Percentiles rank a stretch among this genome's conserved stretches.
phyloP scores from a whole-genome alignment of 352 stramenopile genomes.

The Pythium insidiosum region DNA sequence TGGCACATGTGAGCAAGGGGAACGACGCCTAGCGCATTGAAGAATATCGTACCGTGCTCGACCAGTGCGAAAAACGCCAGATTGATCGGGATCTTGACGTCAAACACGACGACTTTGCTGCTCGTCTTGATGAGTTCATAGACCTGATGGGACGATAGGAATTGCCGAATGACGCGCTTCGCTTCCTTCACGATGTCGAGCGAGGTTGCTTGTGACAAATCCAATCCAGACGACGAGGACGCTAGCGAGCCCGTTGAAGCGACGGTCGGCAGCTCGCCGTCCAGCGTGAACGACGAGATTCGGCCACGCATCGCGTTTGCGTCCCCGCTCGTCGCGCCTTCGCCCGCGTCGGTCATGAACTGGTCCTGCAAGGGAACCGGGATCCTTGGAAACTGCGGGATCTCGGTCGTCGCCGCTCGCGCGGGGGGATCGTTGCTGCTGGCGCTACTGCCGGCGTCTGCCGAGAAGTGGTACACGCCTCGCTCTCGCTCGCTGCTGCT shows the following conservation, averaged over 20 bases:
- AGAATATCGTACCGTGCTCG: constrained; percentile 92
- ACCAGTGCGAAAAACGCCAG: constrained; percentile 98
- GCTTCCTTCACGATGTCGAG: constrained; percentile 73
- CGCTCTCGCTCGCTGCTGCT: constrained; percentile 23
- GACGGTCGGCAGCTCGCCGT: constrained; percentile 4
- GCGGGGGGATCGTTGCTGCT: constrained; percentile 11
- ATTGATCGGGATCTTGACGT: constrained; percentile 98
- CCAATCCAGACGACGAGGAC: constrained; percentile 23
- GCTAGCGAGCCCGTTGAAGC: constrained; percentile 13
- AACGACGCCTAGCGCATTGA: too few relatives aligned
- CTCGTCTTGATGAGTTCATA: constrained; percentile 96
- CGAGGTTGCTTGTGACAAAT: constrained; percentile 34
- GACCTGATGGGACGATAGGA: constrained; percentile 86
- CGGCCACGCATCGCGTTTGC: background rate
- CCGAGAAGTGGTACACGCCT: too few relatives aligned
- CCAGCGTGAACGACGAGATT: constrained; percentile 22
- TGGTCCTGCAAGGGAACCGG: constrained; percentile 23
- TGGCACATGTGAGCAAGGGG: too few relatives aligned
- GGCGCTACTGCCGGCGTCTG: constrained; percentile 13
- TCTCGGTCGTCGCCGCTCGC: background rate
- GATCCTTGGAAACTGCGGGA: constrained; percentile 14
- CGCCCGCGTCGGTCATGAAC: constrained; percentile 23
- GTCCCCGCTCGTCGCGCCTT: constrained; percentile 8
- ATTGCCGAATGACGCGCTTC: constrained; percentile 78
- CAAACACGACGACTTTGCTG: constrained; percentile 97